Percentiles rank a stretch among this genome's conserved stretches.
phyloP scores from a whole-genome alignment of 2,329 filamentous ascomycete species.

The Pseudogymnoascus pannorum region DNA sequence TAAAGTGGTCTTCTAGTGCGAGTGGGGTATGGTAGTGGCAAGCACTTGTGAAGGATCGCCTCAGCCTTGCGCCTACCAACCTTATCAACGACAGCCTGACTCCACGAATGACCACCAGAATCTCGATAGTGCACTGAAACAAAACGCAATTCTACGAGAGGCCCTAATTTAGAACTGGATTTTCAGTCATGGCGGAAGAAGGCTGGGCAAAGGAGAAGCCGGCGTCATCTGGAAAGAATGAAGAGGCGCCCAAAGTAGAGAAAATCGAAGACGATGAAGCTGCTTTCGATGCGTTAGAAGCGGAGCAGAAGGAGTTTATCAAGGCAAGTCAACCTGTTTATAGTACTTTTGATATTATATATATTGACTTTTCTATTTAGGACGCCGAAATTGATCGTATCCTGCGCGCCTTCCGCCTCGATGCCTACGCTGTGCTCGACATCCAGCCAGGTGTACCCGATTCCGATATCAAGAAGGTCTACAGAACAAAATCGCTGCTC shows the following conservation, averaged over 20 bases:
- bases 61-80: constrained; percentile 1
- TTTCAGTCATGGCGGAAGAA: constrained; percentile 17
- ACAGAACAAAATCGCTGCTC: constrained; percentile 96
- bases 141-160: background rate
- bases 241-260: constrained; percentile 16
- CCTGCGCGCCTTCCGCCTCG: constrained; percentile 76
- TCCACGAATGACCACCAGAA: background rate
- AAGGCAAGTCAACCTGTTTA: constrained; percentile 49
- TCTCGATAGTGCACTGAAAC: background rate
- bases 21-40: constrained; percentile 6
- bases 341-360: background rate
- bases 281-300: constrained; percentile 72
- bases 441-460: constrained; percentile 92
- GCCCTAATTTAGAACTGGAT: background rate
- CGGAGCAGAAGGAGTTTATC: constrained; percentile 82
- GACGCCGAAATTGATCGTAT: constrained; percentile 96
- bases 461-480: constrained; percentile 88
- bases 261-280: constrained; percentile 54
- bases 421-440: constrained; percentile 84
- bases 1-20: constrained; percentile 15
- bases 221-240: constrained; percentile 18
- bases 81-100: constrained; percentile 6
- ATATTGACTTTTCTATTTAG: constrained; percentile 37
- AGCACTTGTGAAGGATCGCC: constrained; percentile 1
- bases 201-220: constrained; percentile 8